Evolutionary conservation across 1,284 basidiomycete species (phyloP), one percentile per base, ranked within the genome.

Genomic region (Leccinum fuscescens): DNA sequence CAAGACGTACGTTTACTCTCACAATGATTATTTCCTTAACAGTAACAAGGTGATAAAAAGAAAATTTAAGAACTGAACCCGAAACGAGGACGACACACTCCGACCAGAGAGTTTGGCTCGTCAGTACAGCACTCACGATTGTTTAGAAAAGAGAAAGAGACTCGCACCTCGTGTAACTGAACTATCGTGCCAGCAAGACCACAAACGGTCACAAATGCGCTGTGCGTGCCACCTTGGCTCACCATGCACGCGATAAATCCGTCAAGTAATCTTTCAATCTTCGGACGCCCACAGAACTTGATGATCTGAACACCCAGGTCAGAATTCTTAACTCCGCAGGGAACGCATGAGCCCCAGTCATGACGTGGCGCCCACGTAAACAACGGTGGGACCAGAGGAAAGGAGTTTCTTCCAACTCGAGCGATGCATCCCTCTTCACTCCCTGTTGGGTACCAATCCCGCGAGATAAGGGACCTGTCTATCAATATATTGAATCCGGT

Each of bases 81-180:
- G n/a, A 42, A 42, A 42, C 9, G n/a, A 44, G 9, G 8, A 42
- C n/a, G 42, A 44, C n/a, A 11, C 42, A 44, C 22, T n/a, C n/a
- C 6, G n/a, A 50, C 17, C 22, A 11, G 39, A 6, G 17, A 3
- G 29, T 33, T 29, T 33, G 6, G 5, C 14, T 31, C 11, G 11
- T 20, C 7, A 44, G 17, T 12, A 6, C 11, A 29, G 6, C 11
- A 17, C 8, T 11, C 29, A 24, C 15, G 8, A 12, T 4, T n/a
- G 7, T 51, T 12, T 17, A 44, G 17, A 44, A 17, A 44, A 17
- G 0, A 12, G 27, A 44, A 44, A 58, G 57, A 57, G 55, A 77
- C 79, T 64, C 61, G 83, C 88, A 91, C 90, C 70, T 89, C 85
- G 66, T 86, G 82, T 7, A 89, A 67, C 71, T 91, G 86, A 48